Conservation (phyloP, 139 green algal genomes). For the Nannochloris sp. region DNA sequence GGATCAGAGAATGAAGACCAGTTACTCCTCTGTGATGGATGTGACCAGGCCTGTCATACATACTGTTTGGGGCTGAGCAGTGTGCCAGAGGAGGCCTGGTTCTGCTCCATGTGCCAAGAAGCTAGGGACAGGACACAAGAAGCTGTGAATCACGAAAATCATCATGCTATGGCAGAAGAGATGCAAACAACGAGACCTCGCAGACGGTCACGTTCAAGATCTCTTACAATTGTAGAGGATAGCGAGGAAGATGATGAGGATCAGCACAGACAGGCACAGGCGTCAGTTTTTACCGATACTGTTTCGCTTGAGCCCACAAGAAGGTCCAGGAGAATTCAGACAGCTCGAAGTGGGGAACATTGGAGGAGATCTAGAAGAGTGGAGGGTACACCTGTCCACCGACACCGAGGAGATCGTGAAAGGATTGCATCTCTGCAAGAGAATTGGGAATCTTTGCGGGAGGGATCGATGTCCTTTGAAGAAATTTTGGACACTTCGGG, state of each 20-base stretch:
- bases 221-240: too few species aligned
- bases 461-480: neutral
- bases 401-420: neutral
- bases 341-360: too few species aligned
- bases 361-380: too few species aligned
- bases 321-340: too few species aligned
- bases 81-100: constrained; percentile 58
- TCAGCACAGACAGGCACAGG: too few species aligned
- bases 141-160: neutral
- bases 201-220: too few species aligned
- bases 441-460: neutral
- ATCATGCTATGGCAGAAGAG: too few species aligned
- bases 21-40: constrained; percentile 64
- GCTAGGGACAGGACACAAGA: neutral
- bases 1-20: constrained; percentile 41
- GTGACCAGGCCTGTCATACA: constrained; percentile 58
- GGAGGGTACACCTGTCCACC: too few species aligned
- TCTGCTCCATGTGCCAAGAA: constrained; percentile 27
- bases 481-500: neutral
- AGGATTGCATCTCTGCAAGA: neutral
- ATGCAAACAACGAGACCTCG: too few species aligned
- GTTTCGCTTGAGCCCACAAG: too few species aligned
- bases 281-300: too few species aligned
- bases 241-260: too few species aligned
- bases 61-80: constrained; percentile 44